A percentile compares a stretch with the other conserved stretches of the same genome.
These are phyloP conservation scores for Gelatoporia subvermispora DNA, from an alignment of 768 basidiomycete genomes.

Conservation along the genomic window DNA sequence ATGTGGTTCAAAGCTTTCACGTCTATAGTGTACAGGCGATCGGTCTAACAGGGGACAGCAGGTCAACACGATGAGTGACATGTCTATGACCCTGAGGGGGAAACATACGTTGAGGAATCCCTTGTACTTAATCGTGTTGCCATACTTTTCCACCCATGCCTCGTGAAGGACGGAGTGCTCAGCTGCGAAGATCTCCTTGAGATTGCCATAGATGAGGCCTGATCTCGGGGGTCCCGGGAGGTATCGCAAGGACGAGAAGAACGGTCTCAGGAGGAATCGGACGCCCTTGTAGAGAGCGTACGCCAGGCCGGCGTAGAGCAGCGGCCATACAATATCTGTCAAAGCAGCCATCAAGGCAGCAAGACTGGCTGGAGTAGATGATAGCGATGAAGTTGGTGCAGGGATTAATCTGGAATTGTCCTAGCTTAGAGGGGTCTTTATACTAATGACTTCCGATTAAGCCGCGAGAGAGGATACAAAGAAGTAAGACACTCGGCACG, in stretches of 20 bases:
- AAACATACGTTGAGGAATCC: slow-evolving; percentile 6
- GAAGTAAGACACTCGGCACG: too few relatives aligned
- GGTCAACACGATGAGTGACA: too few relatives aligned
- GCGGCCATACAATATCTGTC: too few relatives aligned
- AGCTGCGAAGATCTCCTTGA: slow-evolving; percentile 38
- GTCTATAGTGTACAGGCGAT: slow-evolving; percentile 33
- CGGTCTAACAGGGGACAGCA: neutral
- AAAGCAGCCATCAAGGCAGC: too few relatives aligned
- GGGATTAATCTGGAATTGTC: too few relatives aligned
- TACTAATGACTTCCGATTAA: too few relatives aligned
- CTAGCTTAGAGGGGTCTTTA: too few relatives aligned
- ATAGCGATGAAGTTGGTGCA: too few relatives aligned
- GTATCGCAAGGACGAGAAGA: slow-evolving; percentile 37
- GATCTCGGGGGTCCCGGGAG: slow-evolving; percentile 47
- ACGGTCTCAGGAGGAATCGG: neutral
- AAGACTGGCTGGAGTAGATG: too few relatives aligned
- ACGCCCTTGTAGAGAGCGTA: too few relatives aligned
- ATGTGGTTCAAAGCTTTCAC: slow-evolving; percentile 62
- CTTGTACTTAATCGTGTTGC: slow-evolving; percentile 8
- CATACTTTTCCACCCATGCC: slow-evolving; percentile 10
- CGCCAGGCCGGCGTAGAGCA: too few relatives aligned
- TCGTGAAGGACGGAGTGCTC: slow-evolving; percentile 27
- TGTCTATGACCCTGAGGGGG: neutral
- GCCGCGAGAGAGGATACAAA: too few relatives aligned
- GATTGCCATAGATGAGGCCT: slow-evolving; percentile 46